Conservation (phyloP, 257 asterid species). For the Mitragyna speciosa region DNA sequence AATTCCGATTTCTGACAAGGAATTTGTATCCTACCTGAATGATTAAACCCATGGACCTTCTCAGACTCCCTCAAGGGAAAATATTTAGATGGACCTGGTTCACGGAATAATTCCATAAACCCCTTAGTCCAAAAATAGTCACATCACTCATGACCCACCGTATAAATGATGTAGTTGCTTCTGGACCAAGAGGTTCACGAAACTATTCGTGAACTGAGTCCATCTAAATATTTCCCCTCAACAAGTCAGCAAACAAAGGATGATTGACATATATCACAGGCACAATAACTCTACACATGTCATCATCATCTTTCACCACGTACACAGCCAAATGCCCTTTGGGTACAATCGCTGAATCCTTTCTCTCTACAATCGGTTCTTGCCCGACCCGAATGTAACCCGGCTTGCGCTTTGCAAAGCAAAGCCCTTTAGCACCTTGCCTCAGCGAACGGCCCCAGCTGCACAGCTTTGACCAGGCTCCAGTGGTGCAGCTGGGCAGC, state of each 20-base stretch:
- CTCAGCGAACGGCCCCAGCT: slow-evolving; percentile 35
- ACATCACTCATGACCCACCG: too few relatives aligned
- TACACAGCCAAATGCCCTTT: slow-evolving; percentile 69
- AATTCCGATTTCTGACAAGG: slow-evolving; percentile 61
- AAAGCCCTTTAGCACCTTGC: slow-evolving; percentile 21
- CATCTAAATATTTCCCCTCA: too few relatives aligned
- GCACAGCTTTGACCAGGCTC: slow-evolving; percentile 36
- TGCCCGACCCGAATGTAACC: slow-evolving; percentile 42
- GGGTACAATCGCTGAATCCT: slow-evolving; percentile 30
- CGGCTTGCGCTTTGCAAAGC: slow-evolving; percentile 17
- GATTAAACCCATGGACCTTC: slow-evolving; percentile 53
- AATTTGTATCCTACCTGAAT: slow-evolving; percentile 66
- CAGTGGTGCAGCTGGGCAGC: background rate
- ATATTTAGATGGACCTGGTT: too few relatives aligned
- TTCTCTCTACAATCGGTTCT: slow-evolving; percentile 18
- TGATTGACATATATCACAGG: slow-evolving; percentile 66
- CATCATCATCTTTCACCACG: slow-evolving; percentile 52
- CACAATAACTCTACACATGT: slow-evolving; percentile 57
- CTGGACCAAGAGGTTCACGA: too few relatives aligned
- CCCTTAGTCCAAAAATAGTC: too few relatives aligned
- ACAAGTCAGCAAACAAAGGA: slow-evolving; percentile 55
- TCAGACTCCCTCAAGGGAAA: slow-evolving; percentile 65
- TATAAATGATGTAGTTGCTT: too few relatives aligned
- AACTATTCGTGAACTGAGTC: too few relatives aligned
- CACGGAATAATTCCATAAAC: too few relatives aligned